Base-by-base conservation (phyloP, 1,284 basidiomycete species). In the Microstroma glucosiphilum region DNA sequence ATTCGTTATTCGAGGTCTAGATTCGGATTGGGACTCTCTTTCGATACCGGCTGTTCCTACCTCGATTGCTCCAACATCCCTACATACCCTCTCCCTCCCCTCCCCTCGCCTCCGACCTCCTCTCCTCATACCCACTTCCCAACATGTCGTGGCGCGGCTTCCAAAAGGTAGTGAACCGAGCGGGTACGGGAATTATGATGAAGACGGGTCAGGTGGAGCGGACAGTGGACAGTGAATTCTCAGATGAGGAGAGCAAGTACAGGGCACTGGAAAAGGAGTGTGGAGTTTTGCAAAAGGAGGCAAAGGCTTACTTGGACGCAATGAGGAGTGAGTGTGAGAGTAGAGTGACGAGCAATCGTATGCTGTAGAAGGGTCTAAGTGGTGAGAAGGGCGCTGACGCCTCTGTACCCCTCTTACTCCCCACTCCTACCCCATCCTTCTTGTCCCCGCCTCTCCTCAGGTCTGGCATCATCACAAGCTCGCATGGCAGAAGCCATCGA, bases 151-250 rank as follows among this genome's bases (percentile, higher is more conserved):
- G 77, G 77, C 69, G 68, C 9, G 77, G 92, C 69, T 89, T 96
- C 83, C 94, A 96, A 84, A 96, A 96, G 83, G 88, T 90, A 37
- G 85, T 96, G 64, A 92, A 91, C 80, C 86, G 92, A 66, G 90
- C 91, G 57, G 91, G 91, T 59, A 97, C 93, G 25, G 91, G 91
- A 73, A 83, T 88, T 71, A 79, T 82, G 79, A 76, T 80, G 65
- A 80, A 80, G 86, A 96, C 93, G 1, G 93, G 93, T 64, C 92
- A 97, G 81, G 90, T 98, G 63, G 94, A 98, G 79, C 85, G 91
- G 40, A 98, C 94, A 0, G 86, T 96, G 30, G 94, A 98, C 81
- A 83, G 89, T 61, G 92, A 96, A 77, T 98, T 96, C 79, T 84
- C 88, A 40, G 89, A 94, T 64, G 92, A 96, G 80, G 91, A 96